Base-by-base conservation (phyloP, 2,329 filamentous ascomycete species). In the Cryphonectria carpinicola region DNA sequence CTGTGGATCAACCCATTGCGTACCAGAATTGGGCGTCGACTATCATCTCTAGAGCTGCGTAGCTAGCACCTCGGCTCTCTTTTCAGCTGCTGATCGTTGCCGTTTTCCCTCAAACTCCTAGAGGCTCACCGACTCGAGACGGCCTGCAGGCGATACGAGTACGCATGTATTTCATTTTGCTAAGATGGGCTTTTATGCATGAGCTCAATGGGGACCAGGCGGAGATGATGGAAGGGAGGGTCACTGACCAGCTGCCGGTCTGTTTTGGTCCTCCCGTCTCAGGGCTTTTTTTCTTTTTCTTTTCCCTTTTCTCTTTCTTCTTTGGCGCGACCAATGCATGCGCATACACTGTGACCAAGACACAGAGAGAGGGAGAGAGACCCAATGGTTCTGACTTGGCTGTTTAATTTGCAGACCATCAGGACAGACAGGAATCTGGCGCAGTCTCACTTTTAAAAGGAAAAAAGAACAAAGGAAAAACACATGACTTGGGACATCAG, bases 61-160 rank as follows among this genome's bases (percentile, higher is more conserved):
- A 52, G 65, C n/a, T 32, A 17, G 54, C 54, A 58, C 25, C 28
- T 17, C 54, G 28, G 54, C 54, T 17, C 25, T 58, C 39, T 14
- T 14, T 49, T 22, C 62, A 49, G 37, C 22, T 66, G 46, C 64
- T 66, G 46, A 54, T 66, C 49, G 28, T 66, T 66, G 22, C 64
- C 64, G 46, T 19, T 66, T 56, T 66, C 35, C 28, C n/a, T 56
- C 39, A 19, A 19, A 4, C 14, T 11, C 19, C 39, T n/a, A n/a
- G 61, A 43, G 61, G 61, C 61, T 58, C 54, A 35, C 54, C 37
- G 61, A 43, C 61, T 32, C 61, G 39, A 41, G 28, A 41, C 17
- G 10, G 17, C 19, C 25, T 35, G 63, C 63, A 54, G 25, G 46
- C 43, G 63, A 65, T 65, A 64, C 61, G 61, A 64, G 61, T 32